A percentile compares a stretch with the other conserved stretches of the same genome.
These are phyloP conservation scores for Solanum clarkiae DNA, from an alignment of 257 asterid species.

Conservation along the genomic window DNA sequence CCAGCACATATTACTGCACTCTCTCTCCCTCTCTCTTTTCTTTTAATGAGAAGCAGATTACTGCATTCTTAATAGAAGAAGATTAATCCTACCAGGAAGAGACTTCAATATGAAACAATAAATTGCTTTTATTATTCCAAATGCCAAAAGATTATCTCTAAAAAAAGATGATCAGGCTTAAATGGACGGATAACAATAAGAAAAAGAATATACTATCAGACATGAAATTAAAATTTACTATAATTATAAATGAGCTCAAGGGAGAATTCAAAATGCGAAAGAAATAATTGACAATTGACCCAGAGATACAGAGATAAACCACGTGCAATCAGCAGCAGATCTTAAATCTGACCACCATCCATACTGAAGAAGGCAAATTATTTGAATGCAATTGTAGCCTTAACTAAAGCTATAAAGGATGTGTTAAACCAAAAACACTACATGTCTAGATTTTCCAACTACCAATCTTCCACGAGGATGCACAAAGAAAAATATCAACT, in stretches of 20 bases:
- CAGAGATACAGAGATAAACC: not conserved
- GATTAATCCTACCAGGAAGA: not conserved
- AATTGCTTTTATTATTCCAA: not conserved
- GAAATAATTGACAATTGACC: not conserved
- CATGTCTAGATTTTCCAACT: not conserved
- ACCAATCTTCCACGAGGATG: not conserved
- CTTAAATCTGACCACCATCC: not conserved
- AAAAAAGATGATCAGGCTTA: not conserved
- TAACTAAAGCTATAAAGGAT: not conserved
- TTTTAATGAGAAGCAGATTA: not conserved
- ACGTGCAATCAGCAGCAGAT: not conserved
- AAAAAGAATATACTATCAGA: not conserved
- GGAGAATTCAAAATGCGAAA: not conserved
- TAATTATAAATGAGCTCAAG: not conserved
- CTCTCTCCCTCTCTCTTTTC: not conserved
- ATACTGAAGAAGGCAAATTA: not conserved
- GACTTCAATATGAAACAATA: not conserved
- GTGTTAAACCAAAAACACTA: not conserved
- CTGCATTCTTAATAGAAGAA: not conserved
- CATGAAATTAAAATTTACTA: not conserved
- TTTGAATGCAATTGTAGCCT: not conserved
- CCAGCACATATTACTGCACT: not conserved
- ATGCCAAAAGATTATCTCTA: not conserved
- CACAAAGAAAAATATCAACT: not conserved
- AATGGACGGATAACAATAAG: not conserved